Percentiles rank a stretch among this genome's conserved stretches.
phyloP scores from a whole-genome alignment of 768 basidiomycete genomes.

The Suillus bovinus region DNA sequence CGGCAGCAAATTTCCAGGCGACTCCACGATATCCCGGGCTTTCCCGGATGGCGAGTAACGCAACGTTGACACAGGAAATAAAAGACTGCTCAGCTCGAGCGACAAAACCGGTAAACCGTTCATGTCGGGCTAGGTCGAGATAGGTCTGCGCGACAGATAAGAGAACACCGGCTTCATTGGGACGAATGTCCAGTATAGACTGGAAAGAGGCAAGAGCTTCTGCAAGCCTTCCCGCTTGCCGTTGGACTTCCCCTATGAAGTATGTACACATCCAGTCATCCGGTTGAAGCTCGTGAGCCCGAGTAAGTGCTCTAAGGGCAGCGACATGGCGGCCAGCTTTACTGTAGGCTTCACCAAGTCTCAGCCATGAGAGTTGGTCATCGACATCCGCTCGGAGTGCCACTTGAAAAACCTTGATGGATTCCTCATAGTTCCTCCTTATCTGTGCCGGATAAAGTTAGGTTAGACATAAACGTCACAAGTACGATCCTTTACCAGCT shows the following conservation, averaged over 20 bases:
- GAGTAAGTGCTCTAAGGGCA: constrained; percentile 81
- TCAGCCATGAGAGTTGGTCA: constrained; percentile 84
- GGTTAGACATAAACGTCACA: constrained; percentile 13
- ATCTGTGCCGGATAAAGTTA: constrained; percentile 44
- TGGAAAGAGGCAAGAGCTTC: constrained; percentile 74
- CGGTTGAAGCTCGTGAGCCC: constrained; percentile 71
- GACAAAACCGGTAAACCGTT: constrained; percentile 69
- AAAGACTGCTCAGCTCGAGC: constrained; percentile 77
- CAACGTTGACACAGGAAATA: constrained; percentile 52
- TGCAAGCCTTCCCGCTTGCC: constrained; percentile 69
- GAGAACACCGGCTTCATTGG: constrained; percentile 71
- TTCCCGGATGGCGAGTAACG: constrained; percentile 48
- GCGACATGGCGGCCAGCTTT: constrained; percentile 87
- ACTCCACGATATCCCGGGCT: constrained; percentile 66
- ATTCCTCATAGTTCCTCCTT: constrained; percentile 65
- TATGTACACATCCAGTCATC: constrained; percentile 83
- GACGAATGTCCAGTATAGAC: constrained; percentile 52
- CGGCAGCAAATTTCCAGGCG: constrained; percentile 83
- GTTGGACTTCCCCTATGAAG: constrained; percentile 83
- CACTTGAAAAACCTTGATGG: constrained; percentile 86
- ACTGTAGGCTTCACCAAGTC: constrained; percentile 89
- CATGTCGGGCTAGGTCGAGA: constrained; percentile 66
- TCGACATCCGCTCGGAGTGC: constrained; percentile 76
- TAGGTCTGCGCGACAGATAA: constrained; percentile 71
- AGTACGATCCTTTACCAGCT: constrained; percentile 58